Base-by-base conservation (phyloP, 805 yeast species). In the Teunomyces pallodes region DNA sequence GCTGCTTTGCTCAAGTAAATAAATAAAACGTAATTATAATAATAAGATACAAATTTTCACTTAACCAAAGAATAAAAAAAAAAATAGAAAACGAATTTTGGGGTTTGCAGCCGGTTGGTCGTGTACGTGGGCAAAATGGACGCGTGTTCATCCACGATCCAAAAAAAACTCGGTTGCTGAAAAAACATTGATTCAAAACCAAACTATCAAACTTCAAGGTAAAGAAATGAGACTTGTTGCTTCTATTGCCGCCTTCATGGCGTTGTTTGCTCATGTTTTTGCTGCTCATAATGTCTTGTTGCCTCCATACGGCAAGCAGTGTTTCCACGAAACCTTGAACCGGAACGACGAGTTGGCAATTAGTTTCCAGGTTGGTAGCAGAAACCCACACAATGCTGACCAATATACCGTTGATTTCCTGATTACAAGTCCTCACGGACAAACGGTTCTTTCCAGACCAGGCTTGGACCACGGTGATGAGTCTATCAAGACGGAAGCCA, bases 341-440 rank as follows among this genome's bases (percentile, higher is more conserved):
- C 77, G 77, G 59, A 87, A 88, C 57, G 99, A 92, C 69, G 90
- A 87, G 66, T 74, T 92, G 56, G 86, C 96, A 14, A 84, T 92
- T 52, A 79, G 90, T 43, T 92, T 86, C 80, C 99, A 92, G 72
- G 95, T 88, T 45, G 97, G 97, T 55, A 90, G 91, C 61, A 82
- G 97, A 69, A 86, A 89, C 58, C 83, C 86, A 36, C 77, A 76
- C 50, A 80, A 88, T 45, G 77, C 83, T 28, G 83, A 81, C 47
- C 94, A 87, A 62, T 71, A 82, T 53, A 74, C 69, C 9, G 73
- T 78, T 42, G 96, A 90, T 63, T 90, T 91, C 66, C 76, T 57
- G 52, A 58, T 74, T 50, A 57, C 59, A 17, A 62, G 67, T 32
- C 78, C 77, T 45, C 65, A 61, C 44, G 69, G 85, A 14, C 74